Evolutionary conservation across 2,329 filamentous ascomycete species (phyloP), one percentile per base, ranked within the genome.

Genomic region (Ascochyta lentis): DNA sequence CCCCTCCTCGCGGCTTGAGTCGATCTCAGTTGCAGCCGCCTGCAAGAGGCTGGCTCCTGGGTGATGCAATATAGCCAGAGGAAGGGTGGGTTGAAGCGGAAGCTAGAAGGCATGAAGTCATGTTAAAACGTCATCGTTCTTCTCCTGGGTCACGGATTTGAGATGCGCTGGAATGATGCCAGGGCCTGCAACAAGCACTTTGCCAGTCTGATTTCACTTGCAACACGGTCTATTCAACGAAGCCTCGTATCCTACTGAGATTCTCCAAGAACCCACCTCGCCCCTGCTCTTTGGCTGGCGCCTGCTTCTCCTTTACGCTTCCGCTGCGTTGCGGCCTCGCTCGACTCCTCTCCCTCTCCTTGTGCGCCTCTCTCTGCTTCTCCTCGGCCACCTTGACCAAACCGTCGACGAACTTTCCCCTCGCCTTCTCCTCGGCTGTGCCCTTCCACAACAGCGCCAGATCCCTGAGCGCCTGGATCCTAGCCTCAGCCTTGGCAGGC

Each of bases 361-460:
- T 77, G 41, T 82, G 81, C 37, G 83, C 54, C 1, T 73, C 74
- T 60, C 73, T 81, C 60, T 80, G 78, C 63, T 80, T 80, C 23
- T 97, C 94, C 70, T 97, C 92, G 1, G 96, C 91, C 76, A 91
- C 83, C 79, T 87, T 92, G 31, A 87, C 86, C 66, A 99, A 75
- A 47, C 84, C 83, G 61, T 98, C 94, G 16, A 99, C 88, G 71
- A 97, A 92, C 68, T 86, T 90, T 9, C 79, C 79, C 49, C 95
- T 82, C 6, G 92, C 91, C 77, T 91, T 96, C 74, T 98, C 95
- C 78, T 99, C 95, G 0, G 91, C 89, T 2, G 95, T 97, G n/a
- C 92, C 92, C 73, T 90, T 94, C 93, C 95, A 99, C 22, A 99
- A 87, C n/a, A 78, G 78, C 4, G 87, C 86, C 60, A 98, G 77